Evolutionary conservation across 164 flowering plant species (phyloP), one percentile per base, ranked within the genome.

Genomic region (Vitis rupestris): DNA sequence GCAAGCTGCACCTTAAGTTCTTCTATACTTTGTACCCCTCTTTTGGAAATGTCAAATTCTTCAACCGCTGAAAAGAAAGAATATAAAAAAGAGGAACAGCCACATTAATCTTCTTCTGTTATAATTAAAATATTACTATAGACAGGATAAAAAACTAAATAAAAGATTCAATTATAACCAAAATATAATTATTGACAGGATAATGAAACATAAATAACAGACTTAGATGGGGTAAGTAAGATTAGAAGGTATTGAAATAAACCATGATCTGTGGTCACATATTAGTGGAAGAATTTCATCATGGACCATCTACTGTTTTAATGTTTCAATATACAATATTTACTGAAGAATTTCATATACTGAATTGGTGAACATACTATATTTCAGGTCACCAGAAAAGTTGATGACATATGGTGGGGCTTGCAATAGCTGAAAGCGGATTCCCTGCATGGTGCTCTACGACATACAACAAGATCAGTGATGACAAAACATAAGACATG

Each of bases 361-460:
- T 62, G 63, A 56, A 52, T 62, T 53, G 17, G 49, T 12, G 47
- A 51, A 10, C 77, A 63, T 89, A 95, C 99, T 89, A 81, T 80
- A 91, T 83, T 94, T 94, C 75, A 95, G 79, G 81, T 95, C 98
- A 74, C 94, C 98, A 78, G 93, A 76, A 69, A 88, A 90, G 82
- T 84, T 79, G 53, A 95, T 83, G 67, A 75, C 59, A 59, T 68
- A 83, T 2, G 98, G 97, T 52, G 94, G 84, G 55, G 98, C 98
- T 73, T 85, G 86, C 71, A 95, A 81, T 68, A 93, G 86, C 86
- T 95, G 99, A 78, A 88, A 88, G 51, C 52, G 89, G 66, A 95
- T 83, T 47, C 87, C 98, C 82, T 95, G 87, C 37, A 69, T 9
- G 15, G 82, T 84, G 82, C 98, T 93, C 99, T 94, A 85, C 57